Evolutionary conservation across 2,329 filamentous ascomycete species (phyloP), one percentile per base, ranked within the genome.

Genomic region (Ilyonectria mors-panacis): DNA sequence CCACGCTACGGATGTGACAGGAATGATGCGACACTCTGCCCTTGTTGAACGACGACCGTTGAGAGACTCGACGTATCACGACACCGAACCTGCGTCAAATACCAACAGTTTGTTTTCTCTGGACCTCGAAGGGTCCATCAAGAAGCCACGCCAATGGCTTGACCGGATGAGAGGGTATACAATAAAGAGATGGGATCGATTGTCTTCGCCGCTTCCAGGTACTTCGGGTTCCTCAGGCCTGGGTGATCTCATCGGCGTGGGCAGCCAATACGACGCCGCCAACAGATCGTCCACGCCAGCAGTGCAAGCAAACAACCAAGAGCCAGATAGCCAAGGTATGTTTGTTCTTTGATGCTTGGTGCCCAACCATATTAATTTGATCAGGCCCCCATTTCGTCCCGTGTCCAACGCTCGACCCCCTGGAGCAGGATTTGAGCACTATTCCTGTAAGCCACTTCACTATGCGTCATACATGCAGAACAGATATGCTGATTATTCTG

Each of bases 161-260:
- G 57, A 48, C 12, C 19, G 65, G 23, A 15, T 59, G 2, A 63
- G 19, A 6, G 64, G 23, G 2, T 63, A 66, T 21, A 66, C 51
- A 3, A 33, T 53, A 17, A 65, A 39, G 30, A 28, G 47, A 10
- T 13, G 61, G 30, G 56, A 60, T 30, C 48, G 55, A 21, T 35
- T 47, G 21, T 54, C 63, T 17, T 50, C 21, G 35, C 67, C 59
- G 3, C 26, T 23, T 21, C 42, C 51, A 21, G 56, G 37, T 9
- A 10, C 44, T 17, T 13, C 17, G 5, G 17, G 39, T 2, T 44
- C 63, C 23, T 33, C 48, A 12, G 47, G 30, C 1, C 7, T 44
- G 3, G 17, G 58, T 12, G 67, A 70, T 35, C 67, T 70, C 21
- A 26, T 44, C 2, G 69, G 65, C 2, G 65, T 70, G 9, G 69